A percentile compares a stretch with the other conserved stretches of the same genome.
Conservation (phyloP, 176 grass and related monocot species). For the Miscanthus lutarioriparius region DNA sequence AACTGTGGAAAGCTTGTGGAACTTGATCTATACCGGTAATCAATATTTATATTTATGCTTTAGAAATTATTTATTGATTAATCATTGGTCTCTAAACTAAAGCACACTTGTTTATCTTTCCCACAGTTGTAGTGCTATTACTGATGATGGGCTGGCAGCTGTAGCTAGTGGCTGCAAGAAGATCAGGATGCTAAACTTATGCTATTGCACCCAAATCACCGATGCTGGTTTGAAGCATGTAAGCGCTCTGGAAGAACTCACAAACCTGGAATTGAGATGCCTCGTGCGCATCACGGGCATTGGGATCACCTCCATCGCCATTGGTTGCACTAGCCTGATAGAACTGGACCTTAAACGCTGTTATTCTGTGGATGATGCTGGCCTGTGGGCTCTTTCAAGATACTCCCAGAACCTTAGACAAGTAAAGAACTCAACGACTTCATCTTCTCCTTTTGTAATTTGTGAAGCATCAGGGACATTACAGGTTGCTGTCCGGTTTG, state of each 20-base stretch:
- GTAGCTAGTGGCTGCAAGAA: constrained; percentile 62
- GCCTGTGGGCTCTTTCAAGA: constrained; percentile 60
- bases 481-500: background rate
- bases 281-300: constrained; percentile 56
- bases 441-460: background rate
- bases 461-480: background rate
- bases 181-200: constrained; percentile 63
- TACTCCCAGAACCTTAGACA: constrained; percentile 82
- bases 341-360: constrained; percentile 80
- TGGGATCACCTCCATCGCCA: constrained; percentile 55
- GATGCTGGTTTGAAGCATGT: constrained; percentile 62
- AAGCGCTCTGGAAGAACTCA: constrained; percentile 54
- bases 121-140: constrained; percentile 55
- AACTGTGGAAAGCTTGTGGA: constrained; percentile 59
- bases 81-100: background rate
- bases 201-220: constrained; percentile 70
- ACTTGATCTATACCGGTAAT: constrained; percentile 80
- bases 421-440: constrained; percentile 22
- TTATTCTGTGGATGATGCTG: constrained; percentile 64
- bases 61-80: background rate
- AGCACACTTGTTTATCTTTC: background rate
- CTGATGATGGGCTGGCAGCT: constrained; percentile 66
- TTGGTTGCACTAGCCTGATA: constrained; percentile 53
- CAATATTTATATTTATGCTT: background rate
- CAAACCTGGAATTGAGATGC: constrained; percentile 62